These are phyloP conservation scores for Aspergillus piperis DNA, from an alignment of 2,329 filamentous ascomycete genomes.

Conservation along the genomic window DNA sequence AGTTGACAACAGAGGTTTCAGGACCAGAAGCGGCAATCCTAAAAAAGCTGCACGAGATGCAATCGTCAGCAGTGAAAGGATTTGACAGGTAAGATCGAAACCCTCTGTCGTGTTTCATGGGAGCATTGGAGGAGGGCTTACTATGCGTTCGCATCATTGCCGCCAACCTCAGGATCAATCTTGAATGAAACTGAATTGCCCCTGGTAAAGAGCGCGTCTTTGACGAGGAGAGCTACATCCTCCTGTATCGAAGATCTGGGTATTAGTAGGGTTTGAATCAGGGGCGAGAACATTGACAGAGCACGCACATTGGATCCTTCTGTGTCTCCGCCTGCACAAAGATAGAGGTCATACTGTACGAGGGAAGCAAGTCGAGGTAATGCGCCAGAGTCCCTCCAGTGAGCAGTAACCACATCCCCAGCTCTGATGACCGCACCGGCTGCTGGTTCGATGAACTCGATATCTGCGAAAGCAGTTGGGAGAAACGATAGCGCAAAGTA, in stretches of 20 bases:
- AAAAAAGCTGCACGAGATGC: constrained; percentile 51
- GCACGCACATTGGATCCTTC: constrained; percentile 48
- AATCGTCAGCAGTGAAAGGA: neutral
- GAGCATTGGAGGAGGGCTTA: constrained; percentile 36
- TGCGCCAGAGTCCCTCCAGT: constrained; percentile 59
- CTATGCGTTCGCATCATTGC: constrained; percentile 57
- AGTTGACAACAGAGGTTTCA: constrained; percentile 59
- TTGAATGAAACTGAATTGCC: constrained; percentile 48
- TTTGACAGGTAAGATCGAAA: neutral
- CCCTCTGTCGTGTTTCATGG: neutral
- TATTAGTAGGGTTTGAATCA: neutral
- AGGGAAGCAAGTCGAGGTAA: constrained; percentile 54
- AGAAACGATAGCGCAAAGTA: constrained; percentile 41
- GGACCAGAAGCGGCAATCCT: constrained; percentile 59
- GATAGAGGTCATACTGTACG: constrained; percentile 57
- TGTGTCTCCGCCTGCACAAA: constrained; percentile 63
- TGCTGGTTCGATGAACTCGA: constrained; percentile 56
- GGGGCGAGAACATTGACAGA: neutral
- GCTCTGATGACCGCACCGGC: constrained; percentile 54
- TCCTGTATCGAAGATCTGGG: constrained; percentile 33
- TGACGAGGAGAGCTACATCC: constrained; percentile 44
- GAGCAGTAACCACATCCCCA: constrained; percentile 54
- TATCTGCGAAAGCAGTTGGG: constrained; percentile 52
- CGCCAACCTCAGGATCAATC: constrained; percentile 48
- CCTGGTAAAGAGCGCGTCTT: constrained; percentile 37